Evolutionary conservation across 2,329 filamentous ascomycete genomes (phyloP).

Genomic region (Apiospora pterosperma): DNA sequence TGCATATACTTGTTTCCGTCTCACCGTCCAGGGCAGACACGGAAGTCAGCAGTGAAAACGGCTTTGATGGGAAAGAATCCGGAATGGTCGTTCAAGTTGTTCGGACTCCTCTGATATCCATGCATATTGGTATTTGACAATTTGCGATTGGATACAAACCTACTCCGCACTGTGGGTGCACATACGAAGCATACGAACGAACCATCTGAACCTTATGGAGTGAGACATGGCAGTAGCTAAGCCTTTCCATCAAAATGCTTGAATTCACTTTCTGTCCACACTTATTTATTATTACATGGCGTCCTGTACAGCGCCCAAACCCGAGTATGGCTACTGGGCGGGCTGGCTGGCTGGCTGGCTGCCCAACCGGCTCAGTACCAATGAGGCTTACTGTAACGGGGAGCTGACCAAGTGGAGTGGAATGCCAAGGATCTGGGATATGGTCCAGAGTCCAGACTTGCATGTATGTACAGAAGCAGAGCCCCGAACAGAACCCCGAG

Average conservation of each 20-base stretch:
- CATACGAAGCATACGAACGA: neutral
- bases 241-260: conserved; percentile 2
- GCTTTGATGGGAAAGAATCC: neutral
- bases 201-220: neutral
- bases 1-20: neutral
- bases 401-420: neutral
- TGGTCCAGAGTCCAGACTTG: neutral
- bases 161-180: neutral
- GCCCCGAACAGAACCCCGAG: neutral
- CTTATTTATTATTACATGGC: neutral
- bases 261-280: neutral
- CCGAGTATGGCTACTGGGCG: neutral
- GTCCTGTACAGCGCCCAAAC: neutral
- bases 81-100: neutral
- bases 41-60: neutral
- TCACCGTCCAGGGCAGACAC: neutral
- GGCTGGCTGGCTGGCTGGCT: neutral
- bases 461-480: neutral
- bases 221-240: neutral
- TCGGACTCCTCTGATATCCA: neutral
- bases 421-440: neutral
- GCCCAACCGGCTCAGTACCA: neutral
- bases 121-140: neutral
- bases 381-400: neutral
- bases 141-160: neutral